phyloP scores from a whole-genome alignment of 2,329 filamentous ascomycete genomes.

The Colletotrichum sp. region DNA sequence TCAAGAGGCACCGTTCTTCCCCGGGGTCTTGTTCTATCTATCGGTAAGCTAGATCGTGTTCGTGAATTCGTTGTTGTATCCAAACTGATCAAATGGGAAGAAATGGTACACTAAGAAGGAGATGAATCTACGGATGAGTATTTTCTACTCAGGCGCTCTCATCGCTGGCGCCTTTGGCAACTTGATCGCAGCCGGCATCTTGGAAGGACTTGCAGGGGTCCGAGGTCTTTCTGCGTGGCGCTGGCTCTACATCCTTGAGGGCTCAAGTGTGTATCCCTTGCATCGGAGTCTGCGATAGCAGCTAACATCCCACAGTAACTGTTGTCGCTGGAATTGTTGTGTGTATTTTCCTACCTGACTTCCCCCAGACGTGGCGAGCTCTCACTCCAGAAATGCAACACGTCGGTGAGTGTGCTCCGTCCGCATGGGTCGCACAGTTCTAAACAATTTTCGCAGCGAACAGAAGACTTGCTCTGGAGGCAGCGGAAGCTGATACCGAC shows the following conservation, averaged over 20 bases:
- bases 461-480: constrained; percentile 48
- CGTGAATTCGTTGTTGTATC: not conserved
- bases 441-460: not conserved
- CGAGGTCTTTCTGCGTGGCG: constrained; percentile 53
- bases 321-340: constrained; percentile 28
- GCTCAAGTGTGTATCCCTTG: constrained; percentile 24
- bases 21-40: constrained; percentile 50
- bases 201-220: constrained; percentile 45
- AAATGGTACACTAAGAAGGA: constrained; percentile 48
- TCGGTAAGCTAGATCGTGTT: constrained; percentile 24
- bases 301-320: not conserved
- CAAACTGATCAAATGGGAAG: not conserved
- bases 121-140: constrained; percentile 45
- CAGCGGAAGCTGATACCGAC: constrained; percentile 53
- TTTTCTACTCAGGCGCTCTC: constrained; percentile 34
- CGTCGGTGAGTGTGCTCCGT: constrained; percentile 26
- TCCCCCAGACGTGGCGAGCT: constrained; percentile 47
- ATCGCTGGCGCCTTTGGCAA: constrained; percentile 36
- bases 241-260: constrained; percentile 56
- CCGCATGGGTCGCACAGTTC: not conserved
- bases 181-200: constrained; percentile 32
- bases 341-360: constrained; percentile 31
- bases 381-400: constrained; percentile 47
- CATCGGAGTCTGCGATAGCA: not conserved
- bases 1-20: constrained; percentile 50